Evolutionary conservation across 2,329 filamentous ascomycete species (phyloP).

Genomic region (Phoma herbarum): DNA sequence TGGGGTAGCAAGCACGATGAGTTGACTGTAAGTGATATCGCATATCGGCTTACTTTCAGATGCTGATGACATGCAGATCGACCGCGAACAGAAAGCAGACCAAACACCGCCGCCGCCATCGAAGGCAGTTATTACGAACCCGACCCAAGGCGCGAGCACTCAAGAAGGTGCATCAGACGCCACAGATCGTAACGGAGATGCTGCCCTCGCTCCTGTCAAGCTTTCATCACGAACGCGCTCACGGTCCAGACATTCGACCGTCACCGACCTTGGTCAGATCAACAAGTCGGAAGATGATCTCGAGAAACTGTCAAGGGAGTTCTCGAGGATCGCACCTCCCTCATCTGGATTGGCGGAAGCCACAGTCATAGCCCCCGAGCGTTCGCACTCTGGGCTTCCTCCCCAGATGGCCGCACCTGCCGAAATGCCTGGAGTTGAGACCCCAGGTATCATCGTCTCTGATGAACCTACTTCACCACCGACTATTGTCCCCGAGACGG

Average conservation of each 20-base stretch:
- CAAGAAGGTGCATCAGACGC: conserved; percentile 50
- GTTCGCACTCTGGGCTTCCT: conserved; percentile 34
- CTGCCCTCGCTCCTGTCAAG: conserved; percentile 7
- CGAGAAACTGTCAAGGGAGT: conserved; percentile 7
- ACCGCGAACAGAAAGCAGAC: conserved; percentile 46
- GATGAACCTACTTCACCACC: conserved; percentile 38
- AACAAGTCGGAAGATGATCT: conserved; percentile 32
- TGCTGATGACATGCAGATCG: conserved; percentile 36
- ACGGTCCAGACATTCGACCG: conserved; percentile 40
- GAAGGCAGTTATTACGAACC: conserved; percentile 25
- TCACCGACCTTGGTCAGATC: conserved; percentile 48
- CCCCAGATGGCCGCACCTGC: conserved; percentile 24
- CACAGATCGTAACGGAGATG: conserved; percentile 20
- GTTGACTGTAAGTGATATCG: conserved; percentile 64
- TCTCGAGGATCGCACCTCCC: conserved; percentile 30
- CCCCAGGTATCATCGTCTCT: conserved; percentile 34
- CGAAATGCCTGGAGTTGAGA: conserved; percentile 25
- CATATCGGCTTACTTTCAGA: not conserved
- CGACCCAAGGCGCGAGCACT: conserved; percentile 11
- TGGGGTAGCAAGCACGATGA: conserved; percentile 93
- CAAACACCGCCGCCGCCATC: conserved; percentile 17
- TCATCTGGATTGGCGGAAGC: conserved; percentile 39
- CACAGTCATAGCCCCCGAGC: conserved; percentile 41
- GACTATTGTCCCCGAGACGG: conserved; percentile 57
- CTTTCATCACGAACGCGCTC: conserved; percentile 35